A percentile compares a stretch with the other conserved stretches of the same genome.
These are phyloP conservation scores for Dendrobium catenatum DNA, from an alignment of 106 monocot genomes.

Conservation along the genomic window DNA sequence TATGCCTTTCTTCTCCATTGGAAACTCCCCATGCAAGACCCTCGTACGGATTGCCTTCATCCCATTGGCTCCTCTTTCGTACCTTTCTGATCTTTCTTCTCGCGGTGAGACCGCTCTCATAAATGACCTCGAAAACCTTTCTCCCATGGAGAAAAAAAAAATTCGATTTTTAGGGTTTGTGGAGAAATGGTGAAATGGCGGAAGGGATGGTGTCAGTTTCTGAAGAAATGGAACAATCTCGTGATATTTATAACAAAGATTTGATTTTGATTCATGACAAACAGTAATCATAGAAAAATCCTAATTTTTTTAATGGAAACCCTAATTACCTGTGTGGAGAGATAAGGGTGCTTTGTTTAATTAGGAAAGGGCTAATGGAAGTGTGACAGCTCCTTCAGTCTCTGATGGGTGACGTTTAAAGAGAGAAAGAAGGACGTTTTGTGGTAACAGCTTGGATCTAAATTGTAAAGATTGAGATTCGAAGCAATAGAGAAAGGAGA, in stretches of 20 bases:
- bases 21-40: conserved; percentile 18
- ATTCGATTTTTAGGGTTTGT: conserved; percentile 6
- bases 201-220: conserved; percentile 17
- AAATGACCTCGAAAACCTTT: background rate
- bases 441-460: background rate
- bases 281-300: conserved; percentile 11
- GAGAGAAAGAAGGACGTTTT: conserved; percentile 10
- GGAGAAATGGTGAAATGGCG: conserved; percentile 5
- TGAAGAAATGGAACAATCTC: conserved; percentile 23
- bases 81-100: conserved; percentile 15
- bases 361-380: conserved; percentile 9
- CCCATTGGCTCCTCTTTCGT: conserved; percentile 32
- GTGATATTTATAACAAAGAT: conserved; percentile 25
- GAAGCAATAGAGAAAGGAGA: conserved; percentile 6
- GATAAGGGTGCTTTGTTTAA: background rate
- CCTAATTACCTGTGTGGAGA: background rate
- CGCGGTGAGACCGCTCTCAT: conserved; percentile 6
- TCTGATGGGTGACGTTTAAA: background rate
- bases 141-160: conserved; percentile 4
- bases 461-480: background rate
- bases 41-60: conserved; percentile 15
- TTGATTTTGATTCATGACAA: conserved; percentile 12
- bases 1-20: conserved; percentile 8
- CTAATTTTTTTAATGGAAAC: conserved; percentile 1
- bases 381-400: conserved; percentile 7